Conservation (phyloP, 305 asterid species). For the Fraxinus greggii region DNA sequence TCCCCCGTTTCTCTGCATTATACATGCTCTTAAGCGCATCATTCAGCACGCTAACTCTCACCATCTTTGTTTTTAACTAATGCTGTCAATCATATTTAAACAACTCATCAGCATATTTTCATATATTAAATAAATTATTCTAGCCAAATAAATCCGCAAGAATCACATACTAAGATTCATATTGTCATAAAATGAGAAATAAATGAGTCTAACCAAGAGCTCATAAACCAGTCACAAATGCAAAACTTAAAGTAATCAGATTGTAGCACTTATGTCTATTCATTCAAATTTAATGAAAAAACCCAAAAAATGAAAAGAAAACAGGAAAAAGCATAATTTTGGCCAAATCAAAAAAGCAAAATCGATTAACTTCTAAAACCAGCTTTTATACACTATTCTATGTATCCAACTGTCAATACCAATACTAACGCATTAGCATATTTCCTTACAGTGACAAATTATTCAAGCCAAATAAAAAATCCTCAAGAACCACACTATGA, state of each 20-base stretch:
- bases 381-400: not conserved
- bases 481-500: not conserved
- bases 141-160: not conserved
- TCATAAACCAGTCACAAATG: not conserved
- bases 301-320: not conserved
- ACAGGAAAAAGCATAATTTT: not conserved
- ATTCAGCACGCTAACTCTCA: conserved; percentile 17
- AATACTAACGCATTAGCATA: not conserved
- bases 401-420: not conserved
- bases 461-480: not conserved
- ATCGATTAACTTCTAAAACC: not conserved
- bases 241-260: not conserved
- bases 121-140: not conserved
- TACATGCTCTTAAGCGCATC: conserved; percentile 23
- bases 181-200: not conserved
- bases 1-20: conserved; percentile 12
- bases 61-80: not conserved
- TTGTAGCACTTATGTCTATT: not conserved
- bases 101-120: not conserved
- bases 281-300: not conserved
- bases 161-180: not conserved
- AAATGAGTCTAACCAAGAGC: not conserved
- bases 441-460: not conserved
- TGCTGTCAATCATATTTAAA: not conserved
- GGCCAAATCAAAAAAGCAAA: no score